Base-by-base conservation (phyloP, 371 early-diverging fungal species). In the Basidiobolus heterosporus region DNA sequence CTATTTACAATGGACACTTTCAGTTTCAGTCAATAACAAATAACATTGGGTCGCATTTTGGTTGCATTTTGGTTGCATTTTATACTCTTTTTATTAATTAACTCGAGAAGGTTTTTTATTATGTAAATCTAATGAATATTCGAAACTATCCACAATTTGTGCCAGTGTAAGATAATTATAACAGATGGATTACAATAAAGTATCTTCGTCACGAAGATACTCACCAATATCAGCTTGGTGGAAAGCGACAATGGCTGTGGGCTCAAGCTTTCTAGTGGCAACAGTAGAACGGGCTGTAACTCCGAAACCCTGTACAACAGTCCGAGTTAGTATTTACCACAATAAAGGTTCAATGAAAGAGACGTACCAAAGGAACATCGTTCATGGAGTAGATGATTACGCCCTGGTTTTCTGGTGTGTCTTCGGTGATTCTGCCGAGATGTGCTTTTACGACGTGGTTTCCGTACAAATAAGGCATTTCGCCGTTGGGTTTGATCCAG, bases 211-310 rank as follows among this genome's bases (percentile, higher is more conserved):
- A 57, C 95, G 82, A 58, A 94, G 75, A 67, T 98, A 99, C 71
- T 97, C 98, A 53, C 99, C 99, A 43, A 88, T 83, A 78, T 99
- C 99, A 11, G 95, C 83, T 70, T 99, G 99, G 58, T 91, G 89
- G 70, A 93, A 92, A 16, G 91, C 93, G 42, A 88, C 81, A 47
- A 98, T 86, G 23, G 85, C 87, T 22, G 94, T 95, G 15, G 98
- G 95, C 51, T 97, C 92, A 53, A 93, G 67, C 56, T 83, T 88
- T 49, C 88, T 72, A 54, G 86, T 84, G 46, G 88, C 94, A 21
- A 75, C 74, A 1, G 92, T 90, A 20, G 91, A 87, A 55, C 86
- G 71, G 15, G 99, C 88, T 22, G 93, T 91, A 20, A 98, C 90
- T 24, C 98, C 99, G 67, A 98, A 99, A 8, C 99, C 99, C 78